These are phyloP conservation scores for Linum lewisii DNA, from an alignment of 345 rosid genomes.

Conservation along the genomic window DNA sequence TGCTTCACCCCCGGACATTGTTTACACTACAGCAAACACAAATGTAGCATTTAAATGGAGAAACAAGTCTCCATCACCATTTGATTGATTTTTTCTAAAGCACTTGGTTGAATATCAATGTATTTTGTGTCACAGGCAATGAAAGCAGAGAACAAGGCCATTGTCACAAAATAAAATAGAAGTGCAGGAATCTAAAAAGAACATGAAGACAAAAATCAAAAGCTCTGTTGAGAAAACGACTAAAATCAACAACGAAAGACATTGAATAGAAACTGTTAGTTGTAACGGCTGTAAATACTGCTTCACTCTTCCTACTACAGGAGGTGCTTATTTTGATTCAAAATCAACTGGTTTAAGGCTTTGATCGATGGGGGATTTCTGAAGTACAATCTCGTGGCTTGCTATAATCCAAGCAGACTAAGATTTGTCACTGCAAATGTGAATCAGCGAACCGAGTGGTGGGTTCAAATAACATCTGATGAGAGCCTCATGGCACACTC, in stretches of 20 bases:
- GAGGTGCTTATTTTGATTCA: neutral
- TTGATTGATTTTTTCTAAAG: neutral
- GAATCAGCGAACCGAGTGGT: neutral
- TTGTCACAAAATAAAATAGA: neutral
- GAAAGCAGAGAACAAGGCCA: neutral
- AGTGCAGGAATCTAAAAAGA: neutral
- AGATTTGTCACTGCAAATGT: neutral
- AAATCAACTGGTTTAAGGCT: neutral
- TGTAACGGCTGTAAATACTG: neutral
- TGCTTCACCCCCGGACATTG: neutral
- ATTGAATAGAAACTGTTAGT: no score
- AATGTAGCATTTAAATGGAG: neutral
- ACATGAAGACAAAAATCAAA: neutral
- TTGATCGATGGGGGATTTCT: neutral
- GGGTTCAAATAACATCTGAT: neutral
- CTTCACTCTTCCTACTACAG: neutral
- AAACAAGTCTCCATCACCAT: neutral
- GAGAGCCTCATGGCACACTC: neutral
- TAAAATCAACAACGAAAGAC: neutral
- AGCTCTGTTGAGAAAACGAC: neutral
- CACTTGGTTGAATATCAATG: neutral
- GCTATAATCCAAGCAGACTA: neutral
- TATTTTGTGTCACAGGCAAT: neutral
- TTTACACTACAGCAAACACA: neutral
- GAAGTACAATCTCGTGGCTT: neutral